phyloP scores from a whole-genome alignment of 306 rosid genomes.

The Malus orientalis region DNA sequence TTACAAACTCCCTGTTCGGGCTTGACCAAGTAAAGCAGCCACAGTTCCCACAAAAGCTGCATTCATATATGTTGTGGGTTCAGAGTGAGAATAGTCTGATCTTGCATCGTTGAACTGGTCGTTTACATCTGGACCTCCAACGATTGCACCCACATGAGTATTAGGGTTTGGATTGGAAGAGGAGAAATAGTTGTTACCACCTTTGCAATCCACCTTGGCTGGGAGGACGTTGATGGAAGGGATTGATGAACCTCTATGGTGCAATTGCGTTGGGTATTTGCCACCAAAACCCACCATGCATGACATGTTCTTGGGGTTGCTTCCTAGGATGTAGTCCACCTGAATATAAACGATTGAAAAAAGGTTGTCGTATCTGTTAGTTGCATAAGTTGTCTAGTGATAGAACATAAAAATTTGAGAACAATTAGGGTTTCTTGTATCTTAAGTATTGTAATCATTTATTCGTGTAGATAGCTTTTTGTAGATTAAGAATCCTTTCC shows the following conservation, averaged over 20 bases:
- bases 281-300: constrained; percentile 81
- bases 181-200: constrained; percentile 40
- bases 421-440: no score
- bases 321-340: constrained; percentile 84
- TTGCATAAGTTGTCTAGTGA: background rate
- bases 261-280: constrained; percentile 57
- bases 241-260: constrained; percentile 81
- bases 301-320: constrained; percentile 61
- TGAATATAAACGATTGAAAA: background rate
- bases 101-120: constrained; percentile 58
- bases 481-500: no score
- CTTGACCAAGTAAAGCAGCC: constrained; percentile 42
- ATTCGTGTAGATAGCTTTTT: no score
- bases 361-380: background rate
- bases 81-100: constrained; percentile 66
- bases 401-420: no score
- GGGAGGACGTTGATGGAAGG: constrained; percentile 50
- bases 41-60: constrained; percentile 77
- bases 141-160: constrained; percentile 63
- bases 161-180: constrained; percentile 62
- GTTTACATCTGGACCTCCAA: constrained; percentile 68
- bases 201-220: constrained; percentile 54
- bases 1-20: background rate
- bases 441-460: no score
- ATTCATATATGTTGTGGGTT: constrained; percentile 71